phyloP scores from a whole-genome alignment of 179 eudicot species.

The Beta macrorhiza region DNA sequence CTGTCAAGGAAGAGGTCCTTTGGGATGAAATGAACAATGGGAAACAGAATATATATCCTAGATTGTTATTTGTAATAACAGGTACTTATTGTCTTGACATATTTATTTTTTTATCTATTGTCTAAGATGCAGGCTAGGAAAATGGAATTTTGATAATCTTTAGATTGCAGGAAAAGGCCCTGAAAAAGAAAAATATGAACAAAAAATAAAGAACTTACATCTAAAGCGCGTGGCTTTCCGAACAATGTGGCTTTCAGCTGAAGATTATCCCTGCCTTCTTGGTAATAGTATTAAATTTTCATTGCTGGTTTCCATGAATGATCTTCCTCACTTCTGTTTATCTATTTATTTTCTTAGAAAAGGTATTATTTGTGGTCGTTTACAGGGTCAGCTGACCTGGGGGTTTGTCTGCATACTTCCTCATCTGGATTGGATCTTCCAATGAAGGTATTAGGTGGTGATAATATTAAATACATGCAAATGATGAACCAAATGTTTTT shows the following conservation, averaged over 20 bases:
- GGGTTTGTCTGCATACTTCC: slow-evolving; percentile 96
- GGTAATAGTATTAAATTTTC: slow-evolving; percentile 38
- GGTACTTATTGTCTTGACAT: slow-evolving; percentile 41
- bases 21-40: slow-evolving; percentile 66
- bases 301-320: neutral
- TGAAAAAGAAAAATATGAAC: slow-evolving; percentile 84
- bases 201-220: slow-evolving; percentile 69
- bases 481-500: neutral
- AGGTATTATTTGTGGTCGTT: neutral
- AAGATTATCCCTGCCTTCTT: slow-evolving; percentile 91
- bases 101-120: neutral
- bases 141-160: slow-evolving; percentile 3
- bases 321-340: neutral
- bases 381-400: slow-evolving; percentile 94
- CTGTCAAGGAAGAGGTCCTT: slow-evolving; percentile 49
- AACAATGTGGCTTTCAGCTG: slow-evolving; percentile 95
- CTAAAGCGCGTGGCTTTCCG: slow-evolving; percentile 96
- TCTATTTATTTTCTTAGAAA: neutral
- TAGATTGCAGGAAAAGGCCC: slow-evolving; percentile 82
- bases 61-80: slow-evolving; percentile 83
- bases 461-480: neutral
- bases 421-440: slow-evolving; percentile 98
- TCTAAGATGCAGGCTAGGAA: neutral
- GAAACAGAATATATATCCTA: slow-evolving; percentile 60
- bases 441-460: slow-evolving; percentile 66